Conservation (phyloP, 2,329 filamentous ascomycete species). For the Hymenoscyphus linearis region DNA sequence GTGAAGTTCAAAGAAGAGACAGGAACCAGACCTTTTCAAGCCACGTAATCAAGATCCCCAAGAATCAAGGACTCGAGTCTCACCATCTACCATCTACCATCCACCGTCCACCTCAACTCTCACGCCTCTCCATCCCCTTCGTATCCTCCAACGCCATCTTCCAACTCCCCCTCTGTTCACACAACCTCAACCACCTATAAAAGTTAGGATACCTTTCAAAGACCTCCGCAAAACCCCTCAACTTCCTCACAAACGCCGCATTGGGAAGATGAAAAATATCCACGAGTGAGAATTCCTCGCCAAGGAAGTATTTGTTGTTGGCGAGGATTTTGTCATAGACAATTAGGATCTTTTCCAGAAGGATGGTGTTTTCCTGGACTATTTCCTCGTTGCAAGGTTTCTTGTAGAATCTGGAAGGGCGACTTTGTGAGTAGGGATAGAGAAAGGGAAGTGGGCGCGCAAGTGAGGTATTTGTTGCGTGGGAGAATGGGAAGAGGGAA, state of each 20-base stretch:
- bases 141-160: constrained; percentile 6
- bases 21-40: too few relatives aligned
- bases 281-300: constrained; percentile 25
- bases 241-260: constrained; percentile 14
- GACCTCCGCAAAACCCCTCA: constrained; percentile 12
- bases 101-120: background rate
- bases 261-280: constrained; percentile 29
- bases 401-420: constrained; percentile 4
- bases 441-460: too few relatives aligned
- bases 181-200: constrained; percentile 19
- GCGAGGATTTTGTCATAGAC: constrained; percentile 26
- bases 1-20: too few relatives aligned
- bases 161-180: constrained; percentile 22
- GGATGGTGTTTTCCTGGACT: constrained; percentile 8
- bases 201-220: constrained; percentile 22
- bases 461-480: background rate
- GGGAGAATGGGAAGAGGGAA: background rate
- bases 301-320: constrained; percentile 27
- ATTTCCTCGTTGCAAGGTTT: constrained; percentile 14
- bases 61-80: too few relatives aligned
- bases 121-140: background rate
- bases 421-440: background rate
- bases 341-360: constrained; percentile 19
- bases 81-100: background rate
- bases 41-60: too few relatives aligned